phyloP scores from a whole-genome alignment of 768 basidiomycete species.

The Pleurotus cornucopiae region DNA sequence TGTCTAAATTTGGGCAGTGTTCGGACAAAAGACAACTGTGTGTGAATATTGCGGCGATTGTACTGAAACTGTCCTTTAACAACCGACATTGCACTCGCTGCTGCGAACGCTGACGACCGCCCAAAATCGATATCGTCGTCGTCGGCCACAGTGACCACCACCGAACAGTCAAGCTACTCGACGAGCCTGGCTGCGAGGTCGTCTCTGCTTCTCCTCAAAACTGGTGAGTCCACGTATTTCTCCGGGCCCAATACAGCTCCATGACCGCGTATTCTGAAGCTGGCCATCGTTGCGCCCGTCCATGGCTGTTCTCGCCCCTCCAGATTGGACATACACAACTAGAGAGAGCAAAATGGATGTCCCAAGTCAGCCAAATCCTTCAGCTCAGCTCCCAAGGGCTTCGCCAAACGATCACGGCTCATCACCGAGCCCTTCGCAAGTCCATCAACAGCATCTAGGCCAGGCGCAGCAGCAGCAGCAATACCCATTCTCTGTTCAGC shows the following conservation, averaged over 20 bases:
- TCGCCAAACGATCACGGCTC: constrained; percentile 52
- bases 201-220: constrained; percentile 1
- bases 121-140: constrained; percentile 1
- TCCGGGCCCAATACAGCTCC: constrained; percentile 6
- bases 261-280: constrained; percentile 9
- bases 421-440: constrained; percentile 21
- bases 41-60: constrained; percentile 1
- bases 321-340: constrained; percentile 67
- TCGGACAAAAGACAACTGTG: background rate
- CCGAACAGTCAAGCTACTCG: background rate
- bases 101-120: constrained; percentile 8
- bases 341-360: constrained; percentile 65
- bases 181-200: constrained; percentile 4
- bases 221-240: constrained; percentile 8
- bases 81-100: constrained; percentile 3
- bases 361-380: constrained; percentile 25
- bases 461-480: constrained; percentile 32
- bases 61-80: constrained; percentile 6
- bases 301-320: constrained; percentile 79
- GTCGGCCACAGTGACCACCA: constrained; percentile 3
- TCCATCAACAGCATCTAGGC: constrained; percentile 19
- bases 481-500: constrained; percentile 70
- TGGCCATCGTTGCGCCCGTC: constrained; percentile 23
- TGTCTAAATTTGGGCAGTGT: background rate
- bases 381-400: constrained; percentile 53